Conservation (phyloP, 768 basidiomycete species). For the Leccinum arenicola region DNA sequence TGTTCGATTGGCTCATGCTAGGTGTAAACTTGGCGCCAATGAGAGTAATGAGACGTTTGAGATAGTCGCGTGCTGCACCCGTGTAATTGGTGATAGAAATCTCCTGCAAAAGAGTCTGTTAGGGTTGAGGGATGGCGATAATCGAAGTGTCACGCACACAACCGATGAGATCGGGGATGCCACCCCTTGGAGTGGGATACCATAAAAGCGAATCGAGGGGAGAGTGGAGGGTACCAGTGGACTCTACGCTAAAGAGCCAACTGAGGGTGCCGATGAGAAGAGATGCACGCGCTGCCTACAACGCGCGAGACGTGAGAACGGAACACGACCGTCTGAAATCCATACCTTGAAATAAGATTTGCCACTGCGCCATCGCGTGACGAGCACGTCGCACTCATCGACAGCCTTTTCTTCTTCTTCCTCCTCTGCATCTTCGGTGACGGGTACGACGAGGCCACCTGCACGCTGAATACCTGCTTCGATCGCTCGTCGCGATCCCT, state of each 20-base stretch:
- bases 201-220: conserved; percentile 79
- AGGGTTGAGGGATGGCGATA: neutral
- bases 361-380: conserved; percentile 69
- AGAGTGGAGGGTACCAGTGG: conserved; percentile 53
- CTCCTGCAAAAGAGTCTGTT: conserved; percentile 40
- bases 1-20: conserved; percentile 74
- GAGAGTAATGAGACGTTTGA: conserved; percentile 74
- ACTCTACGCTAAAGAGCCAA: conserved; percentile 82
- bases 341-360: conserved; percentile 67
- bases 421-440: conserved; percentile 42
- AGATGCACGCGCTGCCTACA: conserved; percentile 51
- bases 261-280: conserved; percentile 65
- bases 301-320: neutral
- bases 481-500: conserved; percentile 50
- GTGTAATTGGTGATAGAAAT: conserved; percentile 90
- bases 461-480: conserved; percentile 57
- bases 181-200: conserved; percentile 70
- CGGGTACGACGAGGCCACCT: conserved; percentile 55
- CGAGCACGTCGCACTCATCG: conserved; percentile 63
- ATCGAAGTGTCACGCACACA: conserved; percentile 47
- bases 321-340: neutral
- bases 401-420: conserved; percentile 35
- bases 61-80: conserved; percentile 80
- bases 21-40: conserved; percentile 84
- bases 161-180: conserved; percentile 54